Evolutionary conservation across 306 rosid genomes (phyloP), one percentile per base, ranked within the genome.

Genomic region (Vigna trinervia): DNA sequence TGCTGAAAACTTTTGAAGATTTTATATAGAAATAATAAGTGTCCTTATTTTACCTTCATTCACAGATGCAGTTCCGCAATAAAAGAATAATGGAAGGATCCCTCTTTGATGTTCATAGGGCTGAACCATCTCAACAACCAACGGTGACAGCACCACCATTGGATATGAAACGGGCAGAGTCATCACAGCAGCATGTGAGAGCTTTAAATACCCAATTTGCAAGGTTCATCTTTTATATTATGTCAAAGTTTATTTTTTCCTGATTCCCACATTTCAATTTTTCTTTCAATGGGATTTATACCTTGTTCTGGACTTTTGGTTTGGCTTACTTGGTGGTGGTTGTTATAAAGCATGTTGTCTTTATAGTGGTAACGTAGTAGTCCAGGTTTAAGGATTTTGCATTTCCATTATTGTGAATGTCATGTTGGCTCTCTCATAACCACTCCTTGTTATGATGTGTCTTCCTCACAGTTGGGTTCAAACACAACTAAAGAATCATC

Each of bases 141-240:
- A 58, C 30, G 59, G 79, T 12, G 43, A 82, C 56, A 47, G 68
- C 89, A 12, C 85, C 90, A 53, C 50, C 84, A 3, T 83, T 95
- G 82, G 90, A 95, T 80, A 78, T 80, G 84, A 86, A 83, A 59
- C 90, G 83, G 78, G 98, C 98, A 1, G 96, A 85, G 82, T 88
- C 93, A 57, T 92, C 99, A 12, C 86, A 80, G 89, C 96, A 84
- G 94, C 99, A 96, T 84, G 99, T 96, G 93, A 89, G 99, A 89
- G 98, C 97, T 85, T 93, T 96, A 84, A 96, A 96, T 82, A 88
- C 88, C 86, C 98, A 96, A 82, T 96, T 96, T 78, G 97, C 97
- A 83, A 96, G 98, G 99, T 96, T 81, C 84, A 65, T 72, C 64
- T 80, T 85, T 81, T 57, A 74, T 74, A 75, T 52, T 43, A 15